These are phyloP conservation scores for Penicillium brevicompactum DNA, from an alignment of 2,329 filamentous ascomycete species.

Conservation along the genomic window DNA sequence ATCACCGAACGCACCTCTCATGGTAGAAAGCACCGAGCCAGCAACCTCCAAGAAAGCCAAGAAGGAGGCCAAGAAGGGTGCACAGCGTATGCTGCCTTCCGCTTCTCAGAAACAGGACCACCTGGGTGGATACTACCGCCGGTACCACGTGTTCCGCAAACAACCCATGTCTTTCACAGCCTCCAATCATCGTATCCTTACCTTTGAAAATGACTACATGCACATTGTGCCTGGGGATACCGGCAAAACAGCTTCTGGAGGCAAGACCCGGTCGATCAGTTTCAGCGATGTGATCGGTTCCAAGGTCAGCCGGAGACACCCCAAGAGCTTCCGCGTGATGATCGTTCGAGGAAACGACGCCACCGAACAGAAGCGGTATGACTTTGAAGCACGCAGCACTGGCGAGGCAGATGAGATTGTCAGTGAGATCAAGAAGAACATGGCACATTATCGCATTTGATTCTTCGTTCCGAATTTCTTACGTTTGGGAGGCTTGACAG, in stretches of 20 bases:
- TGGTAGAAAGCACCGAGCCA: conserved; percentile 48
- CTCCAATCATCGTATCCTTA: conserved; percentile 61
- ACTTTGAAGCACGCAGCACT: conserved; percentile 63
- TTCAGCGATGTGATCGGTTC: conserved; percentile 66
- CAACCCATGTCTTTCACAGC: conserved; percentile 67
- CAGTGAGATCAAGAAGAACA: conserved; percentile 63
- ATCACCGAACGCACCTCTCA: conserved; percentile 65
- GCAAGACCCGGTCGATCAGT: conserved; percentile 63
- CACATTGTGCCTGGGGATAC: conserved; percentile 62
- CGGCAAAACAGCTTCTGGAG: conserved; percentile 56
- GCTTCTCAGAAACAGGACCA: conserved; percentile 52
- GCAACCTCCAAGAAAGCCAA: conserved; percentile 34
- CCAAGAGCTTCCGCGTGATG: conserved; percentile 64
- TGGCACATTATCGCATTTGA: conserved; percentile 49
- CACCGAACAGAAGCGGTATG: conserved; percentile 66
- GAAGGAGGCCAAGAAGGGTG: conserved; percentile 45
- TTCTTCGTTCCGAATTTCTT: neutral
- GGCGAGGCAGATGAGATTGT: conserved; percentile 65
- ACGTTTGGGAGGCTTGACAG: neutral
- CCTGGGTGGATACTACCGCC: conserved; percentile 57
- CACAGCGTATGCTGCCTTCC: conserved; percentile 46
- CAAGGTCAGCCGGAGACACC: conserved; percentile 66
- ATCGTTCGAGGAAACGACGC: conserved; percentile 64
- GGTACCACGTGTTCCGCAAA: conserved; percentile 66
- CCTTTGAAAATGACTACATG: conserved; percentile 67